Conservation (phyloP, 2,329 filamentous ascomycete genomes). For the Fusarium penzigii region DNA sequence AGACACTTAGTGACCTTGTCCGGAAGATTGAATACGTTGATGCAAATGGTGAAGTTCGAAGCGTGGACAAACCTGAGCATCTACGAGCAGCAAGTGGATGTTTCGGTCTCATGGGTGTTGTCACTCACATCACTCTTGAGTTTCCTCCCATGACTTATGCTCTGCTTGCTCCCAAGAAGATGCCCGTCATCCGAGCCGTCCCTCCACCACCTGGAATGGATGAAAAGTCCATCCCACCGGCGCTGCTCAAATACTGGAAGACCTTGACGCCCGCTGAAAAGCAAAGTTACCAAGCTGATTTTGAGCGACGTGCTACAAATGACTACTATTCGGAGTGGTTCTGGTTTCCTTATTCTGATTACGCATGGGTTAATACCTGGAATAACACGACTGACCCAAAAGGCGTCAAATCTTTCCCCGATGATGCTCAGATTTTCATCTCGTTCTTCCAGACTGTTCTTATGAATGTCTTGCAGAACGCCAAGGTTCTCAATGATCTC, state of each 20-base stretch:
- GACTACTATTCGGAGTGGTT: conserved; percentile 17
- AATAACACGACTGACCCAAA: conserved; percentile 1
- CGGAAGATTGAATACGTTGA: conserved; percentile 15
- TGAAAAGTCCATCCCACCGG: conserved; percentile 5
- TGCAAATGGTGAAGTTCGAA: conserved; percentile 3
- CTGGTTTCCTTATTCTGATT: conserved; percentile 14
- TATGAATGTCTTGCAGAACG: conserved; percentile 13
- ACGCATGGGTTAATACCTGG: conserved; percentile 14
- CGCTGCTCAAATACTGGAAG: conserved; percentile 3
- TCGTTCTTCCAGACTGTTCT: conserved; percentile 4
- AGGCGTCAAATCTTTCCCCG: conserved; percentile 2
- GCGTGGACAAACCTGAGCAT: conserved; percentile 3
- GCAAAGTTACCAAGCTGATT: conserved; percentile 3
- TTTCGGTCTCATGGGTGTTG: conserved; percentile 11
- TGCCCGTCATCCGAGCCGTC: conserved; percentile 11
- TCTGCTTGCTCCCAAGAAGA: conserved; percentile 5
- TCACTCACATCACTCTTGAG: conserved; percentile 14
- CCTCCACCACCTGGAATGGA: conserved; percentile 9
- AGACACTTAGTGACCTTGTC: conserved; percentile 12
- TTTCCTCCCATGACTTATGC: conserved; percentile 9
- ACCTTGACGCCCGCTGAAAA: conserved; percentile 2
- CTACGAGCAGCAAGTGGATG: conserved; percentile 12
- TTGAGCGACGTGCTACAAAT: conserved; percentile 10
- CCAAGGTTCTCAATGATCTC: neutral
- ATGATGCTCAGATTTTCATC: conserved; percentile 2